phyloP scores from a whole-genome alignment of 371 early-diverging fungal genomes.

The Mortierella sp. region DNA sequence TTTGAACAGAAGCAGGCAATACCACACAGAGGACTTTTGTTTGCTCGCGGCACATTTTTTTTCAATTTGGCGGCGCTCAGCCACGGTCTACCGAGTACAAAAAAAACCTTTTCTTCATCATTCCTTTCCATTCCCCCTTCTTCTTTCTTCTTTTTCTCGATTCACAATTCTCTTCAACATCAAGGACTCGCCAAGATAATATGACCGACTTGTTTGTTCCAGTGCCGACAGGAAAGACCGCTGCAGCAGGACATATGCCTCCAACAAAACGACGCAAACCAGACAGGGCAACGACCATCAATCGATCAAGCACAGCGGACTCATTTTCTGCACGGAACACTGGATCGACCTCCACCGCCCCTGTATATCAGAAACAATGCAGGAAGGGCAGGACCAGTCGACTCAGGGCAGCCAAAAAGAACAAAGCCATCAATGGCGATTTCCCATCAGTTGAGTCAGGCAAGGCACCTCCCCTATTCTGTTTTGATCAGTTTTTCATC shows the following conservation, averaged over 20 bases:
- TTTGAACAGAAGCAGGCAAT: neutral
- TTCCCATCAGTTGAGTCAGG: constrained; percentile 34
- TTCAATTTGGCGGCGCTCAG: constrained; percentile 17
- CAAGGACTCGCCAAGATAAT: neutral
- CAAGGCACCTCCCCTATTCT: neutral
- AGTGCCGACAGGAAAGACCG: constrained; percentile 5
- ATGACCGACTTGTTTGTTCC: constrained; percentile 7
- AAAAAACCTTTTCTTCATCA: neutral
- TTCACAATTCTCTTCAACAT: neutral
- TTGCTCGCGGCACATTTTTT: constrained; percentile 1
- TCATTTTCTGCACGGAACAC: neutral
- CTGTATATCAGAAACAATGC: neutral
- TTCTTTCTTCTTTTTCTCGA: constrained; percentile 13
- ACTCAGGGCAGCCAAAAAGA: constrained; percentile 11
- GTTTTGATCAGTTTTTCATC: no score
- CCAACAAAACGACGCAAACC: constrained; percentile 36
- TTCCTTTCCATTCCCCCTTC: neutral
- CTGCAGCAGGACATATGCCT: constrained; percentile 13
- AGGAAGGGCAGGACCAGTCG: constrained; percentile 46
- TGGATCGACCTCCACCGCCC: constrained; percentile 1
- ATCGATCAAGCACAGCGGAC: neutral
- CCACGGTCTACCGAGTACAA: constrained; percentile 18
- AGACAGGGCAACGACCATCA: constrained; percentile 19
- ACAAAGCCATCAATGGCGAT: constrained; percentile 12
- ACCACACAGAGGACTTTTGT: neutral